Evolutionary conservation across 2,329 filamentous ascomycete species (phyloP), one percentile per base, ranked within the genome.

Genomic region (Lizonia empirigonia): DNA sequence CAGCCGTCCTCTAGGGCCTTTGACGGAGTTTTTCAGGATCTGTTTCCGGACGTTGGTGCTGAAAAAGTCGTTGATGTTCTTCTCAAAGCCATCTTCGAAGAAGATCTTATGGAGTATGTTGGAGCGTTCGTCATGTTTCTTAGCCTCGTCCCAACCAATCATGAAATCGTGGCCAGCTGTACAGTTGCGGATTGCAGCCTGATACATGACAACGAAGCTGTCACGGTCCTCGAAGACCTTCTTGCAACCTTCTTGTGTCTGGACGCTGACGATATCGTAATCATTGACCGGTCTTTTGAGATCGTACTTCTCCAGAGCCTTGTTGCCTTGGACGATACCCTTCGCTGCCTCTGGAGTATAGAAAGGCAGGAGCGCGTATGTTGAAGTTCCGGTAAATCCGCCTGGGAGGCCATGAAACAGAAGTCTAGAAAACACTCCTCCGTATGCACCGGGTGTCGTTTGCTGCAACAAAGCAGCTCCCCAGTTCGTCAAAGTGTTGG

Each of bases 21-120:
- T 73, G 13, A 82, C 65, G 0, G 1, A 80, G 56, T 75, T 76
- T 38, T 77, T 68, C 51, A 77, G 69, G 57, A 81, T 81, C 8
- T 80, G 72, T 13, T 64, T 71, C 2, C 70, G 66, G 12, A 78
- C 74, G 27, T 76, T 77, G 1, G 65, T 67, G 23, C 83, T 85
- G 12, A 82, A 85, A 24, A 82, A 76, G 9, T 84, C 78, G 67
- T 88, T 91, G 64, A 91, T 91, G 0, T 75, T 72, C 74, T 85
- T 86, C 68, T 72, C 77, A 61, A 91, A 78, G 8, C 85, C 78
- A 7, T 77, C 72, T 30, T 82, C 75, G 81, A 88, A 90, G 35
- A 83, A 79, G 9, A 82, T 72, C 47, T 79, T 77, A 59, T 80
- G 76, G 4, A 82, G 70, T 18, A 63, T 63, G 9, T 64, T 65